phyloP scores from a whole-genome alignment of 768 basidiomycete species.

The Serendipita sp. region DNA sequence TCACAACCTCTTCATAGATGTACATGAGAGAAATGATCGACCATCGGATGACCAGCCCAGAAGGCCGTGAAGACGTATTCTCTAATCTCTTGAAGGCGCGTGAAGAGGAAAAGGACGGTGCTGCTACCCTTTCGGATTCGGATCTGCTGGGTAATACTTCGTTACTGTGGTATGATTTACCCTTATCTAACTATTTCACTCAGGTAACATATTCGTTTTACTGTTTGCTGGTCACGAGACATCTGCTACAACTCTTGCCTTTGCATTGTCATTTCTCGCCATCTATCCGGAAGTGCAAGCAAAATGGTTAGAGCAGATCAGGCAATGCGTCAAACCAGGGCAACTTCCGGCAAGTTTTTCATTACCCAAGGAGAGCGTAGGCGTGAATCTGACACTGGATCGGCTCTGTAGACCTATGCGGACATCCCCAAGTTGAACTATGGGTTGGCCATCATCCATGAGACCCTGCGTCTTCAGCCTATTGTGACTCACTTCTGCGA shows the following conservation, averaged over 20 bases:
- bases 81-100: conserved; percentile 36
- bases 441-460: not conserved
- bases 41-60: conserved; percentile 20
- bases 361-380: not conserved
- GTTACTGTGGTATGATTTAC: not conserved
- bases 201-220: conserved; percentile 26
- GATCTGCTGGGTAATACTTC: conserved; percentile 25
- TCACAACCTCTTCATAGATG: conserved; percentile 15
- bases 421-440: not conserved
- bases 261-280: conserved; percentile 37
- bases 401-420: not conserved
- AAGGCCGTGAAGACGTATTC: conserved; percentile 32
- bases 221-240: conserved; percentile 50
- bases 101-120: conserved; percentile 21
- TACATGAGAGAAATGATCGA: conserved; percentile 41
- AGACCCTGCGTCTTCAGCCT: not conserved
- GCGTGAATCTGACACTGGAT: not conserved
- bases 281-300: conserved; percentile 34
- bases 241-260: conserved; percentile 26
- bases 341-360: not conserved
- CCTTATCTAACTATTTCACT: not conserved
- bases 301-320: conserved; percentile 23
- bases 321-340: conserved; percentile 18
- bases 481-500: conserved; percentile 15
- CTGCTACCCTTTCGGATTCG: conserved; percentile 24